These are phyloP conservation scores for Penicillium dipodomyicola DNA, from an alignment of 495 filamentous ascomycete species.

Conservation along the genomic window DNA sequence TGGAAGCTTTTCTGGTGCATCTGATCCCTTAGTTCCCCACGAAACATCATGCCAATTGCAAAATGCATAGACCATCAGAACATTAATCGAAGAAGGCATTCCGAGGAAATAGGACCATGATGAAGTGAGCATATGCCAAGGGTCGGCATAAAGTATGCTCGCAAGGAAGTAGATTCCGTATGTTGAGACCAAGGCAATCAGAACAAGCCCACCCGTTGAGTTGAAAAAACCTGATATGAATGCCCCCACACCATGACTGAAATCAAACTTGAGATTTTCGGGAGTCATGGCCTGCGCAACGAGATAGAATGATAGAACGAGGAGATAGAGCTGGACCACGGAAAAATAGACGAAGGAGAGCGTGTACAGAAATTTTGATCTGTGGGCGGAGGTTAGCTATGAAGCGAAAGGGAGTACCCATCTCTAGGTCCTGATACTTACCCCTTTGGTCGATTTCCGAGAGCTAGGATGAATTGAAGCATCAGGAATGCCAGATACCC, in stretches of 20 bases:
- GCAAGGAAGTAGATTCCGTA: conserved; percentile 95
- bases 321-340: conserved; percentile 81
- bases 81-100: conserved; percentile 78
- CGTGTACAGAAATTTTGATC: conserved; percentile 65
- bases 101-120: conserved; percentile 65
- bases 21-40: conserved; percentile 97
- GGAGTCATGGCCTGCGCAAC: conserved; percentile 72
- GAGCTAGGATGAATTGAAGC: conserved; percentile 89
- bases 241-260: conserved; percentile 42
- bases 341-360: conserved; percentile 81
- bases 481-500: conserved; percentile 82
- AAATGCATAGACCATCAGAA: conserved; percentile 96
- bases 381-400: conserved; percentile 35
- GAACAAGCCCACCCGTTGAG: conserved; percentile 66
- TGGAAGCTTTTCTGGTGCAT: conserved; percentile 88
- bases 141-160: conserved; percentile 93
- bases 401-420: neutral
- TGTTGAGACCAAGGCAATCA: conserved; percentile 85
- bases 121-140: conserved; percentile 99
- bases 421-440: conserved; percentile 28
- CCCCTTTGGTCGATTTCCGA: conserved; percentile 93
- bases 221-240: conserved; percentile 72
- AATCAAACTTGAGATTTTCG: conserved; percentile 49
- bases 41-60: conserved; percentile 99
- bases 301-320: conserved; percentile 81